Evolutionary conservation across 768 basidiomycete genomes (phyloP).

Genomic region (Phaeotremella fagi): DNA sequence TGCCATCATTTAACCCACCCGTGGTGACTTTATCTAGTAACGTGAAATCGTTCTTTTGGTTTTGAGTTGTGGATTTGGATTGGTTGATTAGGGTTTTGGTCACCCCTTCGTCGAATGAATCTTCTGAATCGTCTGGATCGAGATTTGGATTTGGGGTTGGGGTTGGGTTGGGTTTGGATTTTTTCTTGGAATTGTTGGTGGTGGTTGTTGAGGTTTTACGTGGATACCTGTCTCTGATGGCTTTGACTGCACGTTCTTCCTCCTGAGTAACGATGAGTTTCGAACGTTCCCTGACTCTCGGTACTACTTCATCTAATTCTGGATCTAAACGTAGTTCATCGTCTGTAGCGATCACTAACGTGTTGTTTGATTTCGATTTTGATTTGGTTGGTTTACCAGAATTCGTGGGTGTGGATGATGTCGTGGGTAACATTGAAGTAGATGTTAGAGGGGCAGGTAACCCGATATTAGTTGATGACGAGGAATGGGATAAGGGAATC

Average conservation of each 20-base stretch:
- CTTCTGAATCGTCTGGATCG: not conserved
- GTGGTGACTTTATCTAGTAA: not conserved
- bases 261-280: not conserved
- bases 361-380: not conserved
- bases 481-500: no score
- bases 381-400: not conserved
- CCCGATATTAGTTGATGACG: no score
- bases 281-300: not conserved
- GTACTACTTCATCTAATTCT: slow-evolving; percentile 12
- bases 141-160: not conserved
- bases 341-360: not conserved
- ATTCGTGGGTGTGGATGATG: slow-evolving; percentile 1
- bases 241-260: not conserved
- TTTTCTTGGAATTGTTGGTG: not conserved
- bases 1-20: slow-evolving; percentile 8
- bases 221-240: not conserved
- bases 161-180: not conserved
- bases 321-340: slow-evolving; percentile 13
- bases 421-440: no score
- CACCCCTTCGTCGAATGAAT: not conserved
- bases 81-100: slow-evolving; percentile 5
- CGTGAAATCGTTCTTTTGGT: not conserved
- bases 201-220: not conserved
- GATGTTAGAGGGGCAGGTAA: no score
- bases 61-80: not conserved